Conservation (phyloP, 1,284 basidiomycete species). For the Tylopilus sp. region DNA sequence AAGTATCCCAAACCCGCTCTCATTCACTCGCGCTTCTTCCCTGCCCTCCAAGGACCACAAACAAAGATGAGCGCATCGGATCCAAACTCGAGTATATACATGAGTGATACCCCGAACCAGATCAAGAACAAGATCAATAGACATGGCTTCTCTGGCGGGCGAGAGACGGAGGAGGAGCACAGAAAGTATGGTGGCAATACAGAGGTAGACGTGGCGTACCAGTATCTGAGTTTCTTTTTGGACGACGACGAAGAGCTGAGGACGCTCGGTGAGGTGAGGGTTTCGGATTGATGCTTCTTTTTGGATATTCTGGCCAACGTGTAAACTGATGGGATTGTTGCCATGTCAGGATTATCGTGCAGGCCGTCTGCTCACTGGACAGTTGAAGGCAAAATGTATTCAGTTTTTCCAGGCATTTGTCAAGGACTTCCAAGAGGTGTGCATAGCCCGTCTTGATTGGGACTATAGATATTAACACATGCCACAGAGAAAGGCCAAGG, state of each 20-base stretch:
- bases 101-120: conserved; percentile 93
- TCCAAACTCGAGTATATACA: conserved; percentile 92
- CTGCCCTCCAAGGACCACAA: conserved; percentile 96
- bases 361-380: conserved; percentile 90
- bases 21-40: conserved; percentile 98
- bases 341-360: conserved; percentile 85
- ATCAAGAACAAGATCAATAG: conserved; percentile 99
- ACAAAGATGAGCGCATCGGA: conserved; percentile 99
- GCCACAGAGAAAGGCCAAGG: conserved; percentile 77
- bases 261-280: conserved; percentile 77
- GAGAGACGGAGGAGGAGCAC: conserved; percentile 96
- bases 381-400: conserved; percentile 95
- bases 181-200: conserved; percentile 90
- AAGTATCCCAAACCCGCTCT: conserved; percentile 97
- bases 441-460: conserved; percentile 25
- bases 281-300: neutral
- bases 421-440: conserved; percentile 89
- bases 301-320: neutral
- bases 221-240: conserved; percentile 97
- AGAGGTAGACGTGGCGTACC: conserved; percentile 96
- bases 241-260: conserved; percentile 93
- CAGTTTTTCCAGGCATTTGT: conserved; percentile 88
- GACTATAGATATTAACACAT: conserved; percentile 10
- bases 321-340: neutral
- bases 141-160: conserved; percentile 92